Base-by-base conservation (phyloP, 805 yeast species). In the Ogataea ramenticola region DNA sequence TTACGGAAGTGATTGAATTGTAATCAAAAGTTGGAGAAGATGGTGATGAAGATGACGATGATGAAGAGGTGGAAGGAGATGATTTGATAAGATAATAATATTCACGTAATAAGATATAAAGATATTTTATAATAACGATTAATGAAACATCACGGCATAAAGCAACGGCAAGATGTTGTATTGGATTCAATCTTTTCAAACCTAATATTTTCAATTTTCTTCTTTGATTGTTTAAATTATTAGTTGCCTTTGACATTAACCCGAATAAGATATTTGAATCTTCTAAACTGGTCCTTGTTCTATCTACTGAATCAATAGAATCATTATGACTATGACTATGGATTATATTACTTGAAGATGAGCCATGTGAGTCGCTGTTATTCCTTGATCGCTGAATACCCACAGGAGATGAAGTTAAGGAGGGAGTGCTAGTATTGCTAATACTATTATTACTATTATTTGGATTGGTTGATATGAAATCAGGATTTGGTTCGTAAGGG, bases 131-230 rank as follows among this genome's bases (percentile, higher is more conserved):
- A 20, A 60, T 60, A 31, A 53, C 57, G 32, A 53, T 44, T 17
- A 89, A 66, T 2, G 95, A 86, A 26, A 86, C 66, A 53, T 87
- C 93, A 40, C 95, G 70, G 51, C 91, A 82, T n/a, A 80, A 62
- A 0, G 93, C 89, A 47, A 87, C 70, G 4, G 83, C 72, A 46
- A 85, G 72, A 58, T 86, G 93, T 53, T 86, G 89, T 48, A 79
- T 72, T 1, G 93, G 86, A 46, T 82, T 82, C 48, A 87, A 66
- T 50, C 86, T 77, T 50, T 77, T 79, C 45, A 87, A 67, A 0
- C 95, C 91, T 20, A 86, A 60, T 27, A 72, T 68, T 57, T 85
- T 84, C 39, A 79, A 56, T 11, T 61, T 56, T 35, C 59, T 55
- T 42, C 59, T 50, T 42, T 64, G 62, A 17, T 38, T 30, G 31